Base-by-base conservation (phyloP, 208 protist species). In the Leishmania braziliensis region DNA sequence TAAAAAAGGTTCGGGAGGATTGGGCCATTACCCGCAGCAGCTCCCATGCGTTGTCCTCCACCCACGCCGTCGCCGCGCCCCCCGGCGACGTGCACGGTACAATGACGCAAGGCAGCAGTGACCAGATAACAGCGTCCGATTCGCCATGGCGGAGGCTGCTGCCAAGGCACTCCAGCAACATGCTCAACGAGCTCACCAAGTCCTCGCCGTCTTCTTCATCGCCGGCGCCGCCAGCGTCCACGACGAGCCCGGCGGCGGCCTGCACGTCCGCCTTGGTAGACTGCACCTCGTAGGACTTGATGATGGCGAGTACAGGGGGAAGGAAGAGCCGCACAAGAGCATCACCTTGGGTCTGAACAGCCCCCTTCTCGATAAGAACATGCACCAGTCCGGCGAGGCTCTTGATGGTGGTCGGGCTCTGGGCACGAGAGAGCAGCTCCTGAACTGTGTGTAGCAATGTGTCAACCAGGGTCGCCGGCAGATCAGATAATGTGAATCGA, bases 31-130 rank as follows among this genome's bases (percentile, higher is more conserved):
- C 66, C 23, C 95, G 85, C 0, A 97, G 80, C 29, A 96, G 75
- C 75, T 96, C 94, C 94, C 94, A 97, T 16, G 89, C 92, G 73
- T 89, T 56, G 72, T 97, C 94, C 85, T 96, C 92, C 33, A 80
- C 92, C 88, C 90, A 96, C 39, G 88, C 81, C 10, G 90, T 86
- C n/a, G 93, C 75, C 0, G 82, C 36, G 16, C 77, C 53, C 1
- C 66, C 86, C 26, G 89, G 83, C 43, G 63, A 29, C 0, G 87
- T 97, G 88, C 92, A 97, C 26, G 84, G 84, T 66, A 91, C 39
- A 5, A 96, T 83, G 50, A 96, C 74, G 43, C 82, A 23, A 39
- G 73, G 68, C 66, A 93, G 89, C 26, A 95, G 79, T 0, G 81
- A 71, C 91, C 94, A 97, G 16, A 91, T 62, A 2, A 82, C 79